Percentiles rank a stretch among this genome's conserved stretches.
These are phyloP conservation scores for Eucalyptus sideroxylon DNA, from an alignment of 345 rosid genomes.

Conservation along the genomic window DNA sequence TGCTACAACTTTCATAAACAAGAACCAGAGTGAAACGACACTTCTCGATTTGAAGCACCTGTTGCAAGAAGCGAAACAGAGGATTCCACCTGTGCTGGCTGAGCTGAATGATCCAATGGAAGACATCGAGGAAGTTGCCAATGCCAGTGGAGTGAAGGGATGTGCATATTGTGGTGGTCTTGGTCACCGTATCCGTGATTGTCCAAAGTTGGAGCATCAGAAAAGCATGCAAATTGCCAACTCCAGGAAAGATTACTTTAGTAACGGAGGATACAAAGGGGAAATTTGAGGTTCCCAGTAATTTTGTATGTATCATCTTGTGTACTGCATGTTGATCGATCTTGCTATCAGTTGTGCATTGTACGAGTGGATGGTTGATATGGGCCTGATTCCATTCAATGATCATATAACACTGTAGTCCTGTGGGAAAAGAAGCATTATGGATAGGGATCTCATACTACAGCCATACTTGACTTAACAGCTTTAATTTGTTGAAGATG, in stretches of 20 bases:
- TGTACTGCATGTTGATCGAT: neutral
- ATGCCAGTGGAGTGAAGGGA: slow-evolving; percentile 80
- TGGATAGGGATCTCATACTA: neutral
- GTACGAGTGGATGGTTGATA: neutral
- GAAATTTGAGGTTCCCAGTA: slow-evolving; percentile 27
- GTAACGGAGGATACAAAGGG: slow-evolving; percentile 90
- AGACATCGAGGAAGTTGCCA: slow-evolving; percentile 56
- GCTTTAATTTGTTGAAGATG: neutral
- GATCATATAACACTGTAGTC: neutral
- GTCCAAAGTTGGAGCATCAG: slow-evolving; percentile 89
- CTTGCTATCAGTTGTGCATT: neutral
- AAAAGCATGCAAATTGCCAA: slow-evolving; percentile 71
- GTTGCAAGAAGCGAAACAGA: slow-evolving; percentile 82
- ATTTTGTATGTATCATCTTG: neutral
- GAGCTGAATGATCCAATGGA: slow-evolving; percentile 88
- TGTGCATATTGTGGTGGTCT: slow-evolving; percentile 96
- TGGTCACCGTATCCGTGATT: slow-evolving; percentile 80
- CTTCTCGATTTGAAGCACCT: slow-evolving; percentile 84
- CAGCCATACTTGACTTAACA: neutral
- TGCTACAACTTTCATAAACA: slow-evolving; percentile 88
- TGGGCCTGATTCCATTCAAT: neutral
- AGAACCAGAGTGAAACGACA: slow-evolving; percentile 86
- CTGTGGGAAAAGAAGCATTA: neutral
- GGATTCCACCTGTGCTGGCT: slow-evolving; percentile 90
- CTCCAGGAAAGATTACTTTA: slow-evolving; percentile 77